A percentile compares a stretch with the other conserved stretches of the same genome.
Conservation (phyloP, 2,329 filamentous ascomycete genomes). For the Aphanoascus verrucosus region DNA sequence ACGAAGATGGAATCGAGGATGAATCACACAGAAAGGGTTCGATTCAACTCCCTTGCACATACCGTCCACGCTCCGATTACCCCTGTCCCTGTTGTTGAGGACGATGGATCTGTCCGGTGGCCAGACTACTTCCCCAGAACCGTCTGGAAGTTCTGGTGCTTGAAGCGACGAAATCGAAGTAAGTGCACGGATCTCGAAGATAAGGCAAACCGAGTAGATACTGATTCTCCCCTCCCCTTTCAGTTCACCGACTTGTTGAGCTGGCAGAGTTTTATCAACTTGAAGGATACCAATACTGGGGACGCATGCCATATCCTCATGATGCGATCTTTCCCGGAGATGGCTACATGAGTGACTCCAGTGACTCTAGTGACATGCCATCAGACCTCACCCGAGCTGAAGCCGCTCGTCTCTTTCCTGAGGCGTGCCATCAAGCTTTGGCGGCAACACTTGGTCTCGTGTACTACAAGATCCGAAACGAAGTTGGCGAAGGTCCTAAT, state of each 20-base stretch:
- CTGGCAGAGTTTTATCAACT: conserved; percentile 34
- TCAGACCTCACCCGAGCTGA: conserved; percentile 28
- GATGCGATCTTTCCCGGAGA: conserved; percentile 24
- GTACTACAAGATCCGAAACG: conserved; percentile 34
- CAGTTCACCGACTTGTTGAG: conserved; percentile 31
- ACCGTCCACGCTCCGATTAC: conserved; percentile 31
- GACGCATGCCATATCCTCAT: conserved; percentile 25
- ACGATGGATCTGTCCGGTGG: conserved; percentile 28
- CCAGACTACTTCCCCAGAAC: conserved; percentile 31
- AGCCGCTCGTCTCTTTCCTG: conserved; percentile 28
- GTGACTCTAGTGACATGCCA: conserved; percentile 30
- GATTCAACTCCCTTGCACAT: conserved; percentile 33
- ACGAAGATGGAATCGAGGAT: conserved; percentile 26
- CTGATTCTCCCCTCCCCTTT: background rate
- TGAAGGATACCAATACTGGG: conserved; percentile 32
- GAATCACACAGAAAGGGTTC: conserved; percentile 29
- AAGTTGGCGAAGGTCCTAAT: conserved; percentile 28
- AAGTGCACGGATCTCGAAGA: conserved; percentile 17
- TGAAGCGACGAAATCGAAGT: conserved; percentile 34
- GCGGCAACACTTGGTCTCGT: conserved; percentile 32
- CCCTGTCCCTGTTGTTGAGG: conserved; percentile 27
- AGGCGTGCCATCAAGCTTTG: conserved; percentile 32
- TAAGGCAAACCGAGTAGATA: conserved; percentile 1
- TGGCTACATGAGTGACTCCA: conserved; percentile 26
- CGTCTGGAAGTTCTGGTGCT: conserved; percentile 35